These are phyloP conservation scores for Sanghuangporus weigelae DNA, from an alignment of 1,284 basidiomycete species.

Conservation along the genomic window DNA sequence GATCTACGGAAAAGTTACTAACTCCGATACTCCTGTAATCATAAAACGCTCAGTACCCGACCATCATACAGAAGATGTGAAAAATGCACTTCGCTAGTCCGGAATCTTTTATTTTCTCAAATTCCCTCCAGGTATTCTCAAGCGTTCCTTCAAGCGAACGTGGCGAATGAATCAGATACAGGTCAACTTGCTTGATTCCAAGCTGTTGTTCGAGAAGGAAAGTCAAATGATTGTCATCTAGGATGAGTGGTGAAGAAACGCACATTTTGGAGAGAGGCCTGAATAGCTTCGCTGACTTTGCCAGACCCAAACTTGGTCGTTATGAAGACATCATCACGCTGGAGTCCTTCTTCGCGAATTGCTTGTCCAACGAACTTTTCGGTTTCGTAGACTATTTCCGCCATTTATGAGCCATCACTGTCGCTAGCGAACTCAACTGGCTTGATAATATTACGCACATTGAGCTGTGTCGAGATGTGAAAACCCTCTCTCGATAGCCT, in stretches of 20 bases:
- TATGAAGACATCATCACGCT: constrained; percentile 44
- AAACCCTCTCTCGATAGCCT: constrained; percentile 29
- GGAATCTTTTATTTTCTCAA: constrained; percentile 58
- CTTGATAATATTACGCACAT: constrained; percentile 15
- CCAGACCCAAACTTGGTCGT: constrained; percentile 54
- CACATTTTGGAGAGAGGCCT: constrained; percentile 37
- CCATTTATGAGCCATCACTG: constrained; percentile 23
- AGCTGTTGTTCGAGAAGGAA: constrained; percentile 36
- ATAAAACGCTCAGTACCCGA: background rate
- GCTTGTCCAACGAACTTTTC: constrained; percentile 48
- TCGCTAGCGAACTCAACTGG: background rate
- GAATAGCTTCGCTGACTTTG: constrained; percentile 33
- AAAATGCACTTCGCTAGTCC: constrained; percentile 51
- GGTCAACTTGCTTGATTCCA: constrained; percentile 61
- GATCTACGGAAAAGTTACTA: constrained; percentile 62
- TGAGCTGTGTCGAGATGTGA: constrained; percentile 27
- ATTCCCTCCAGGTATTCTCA: constrained; percentile 55
- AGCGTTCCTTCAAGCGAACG: constrained; percentile 39
- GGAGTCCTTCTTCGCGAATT: constrained; percentile 43
- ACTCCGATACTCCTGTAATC: constrained; percentile 68
- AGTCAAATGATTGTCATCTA: background rate
- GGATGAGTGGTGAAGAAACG: background rate
- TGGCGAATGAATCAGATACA: constrained; percentile 68
- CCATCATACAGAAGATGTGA: background rate
- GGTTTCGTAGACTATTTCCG: constrained; percentile 40